A percentile compares a stretch with the other conserved stretches of the same genome.
These are phyloP conservation scores for Pseudogymnoascus sp. DNA, from an alignment of 2,329 filamentous ascomycete species.

Conservation along the genomic window DNA sequence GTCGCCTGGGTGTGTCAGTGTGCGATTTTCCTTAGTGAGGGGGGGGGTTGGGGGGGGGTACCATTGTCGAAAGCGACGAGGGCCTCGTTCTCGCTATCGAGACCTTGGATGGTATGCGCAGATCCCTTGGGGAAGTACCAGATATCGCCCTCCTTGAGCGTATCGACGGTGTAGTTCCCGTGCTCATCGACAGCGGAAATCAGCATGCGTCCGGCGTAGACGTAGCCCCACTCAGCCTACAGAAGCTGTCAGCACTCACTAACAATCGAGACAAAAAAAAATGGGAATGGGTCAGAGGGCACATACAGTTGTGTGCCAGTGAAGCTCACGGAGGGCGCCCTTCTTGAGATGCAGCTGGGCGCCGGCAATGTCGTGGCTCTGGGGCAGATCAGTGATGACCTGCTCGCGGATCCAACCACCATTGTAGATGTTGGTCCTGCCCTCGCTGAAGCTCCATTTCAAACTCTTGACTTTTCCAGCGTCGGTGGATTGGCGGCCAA, in stretches of 20 bases:
- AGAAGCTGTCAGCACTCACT: neutral
- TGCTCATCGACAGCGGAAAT: conserved; percentile 55
- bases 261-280: neutral
- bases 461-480: conserved; percentile 56
- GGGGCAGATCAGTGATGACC: conserved; percentile 56
- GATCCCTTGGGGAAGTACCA: conserved; percentile 63
- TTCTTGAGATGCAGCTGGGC: conserved; percentile 62
- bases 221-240: conserved; percentile 58
- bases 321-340: conserved; percentile 56
- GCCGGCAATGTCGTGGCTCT: conserved; percentile 56
- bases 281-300: neutral
- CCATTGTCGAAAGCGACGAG: conserved; percentile 59
- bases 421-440: conserved; percentile 50
- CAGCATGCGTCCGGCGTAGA: conserved; percentile 49
- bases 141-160: conserved; percentile 52
- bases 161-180: conserved; percentile 46
- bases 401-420: conserved; percentile 61
- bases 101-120: conserved; percentile 54
- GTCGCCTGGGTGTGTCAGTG: conserved; percentile 28
- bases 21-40: neutral
- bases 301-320: conserved; percentile 59
- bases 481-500: conserved; percentile 54
- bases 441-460: conserved; percentile 63
- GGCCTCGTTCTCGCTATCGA: conserved; percentile 60
- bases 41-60: neutral